Evolutionary conservation across 495 filamentous ascomycete species (phyloP).

Genomic region (Oleoguttula mirabilis): DNA sequence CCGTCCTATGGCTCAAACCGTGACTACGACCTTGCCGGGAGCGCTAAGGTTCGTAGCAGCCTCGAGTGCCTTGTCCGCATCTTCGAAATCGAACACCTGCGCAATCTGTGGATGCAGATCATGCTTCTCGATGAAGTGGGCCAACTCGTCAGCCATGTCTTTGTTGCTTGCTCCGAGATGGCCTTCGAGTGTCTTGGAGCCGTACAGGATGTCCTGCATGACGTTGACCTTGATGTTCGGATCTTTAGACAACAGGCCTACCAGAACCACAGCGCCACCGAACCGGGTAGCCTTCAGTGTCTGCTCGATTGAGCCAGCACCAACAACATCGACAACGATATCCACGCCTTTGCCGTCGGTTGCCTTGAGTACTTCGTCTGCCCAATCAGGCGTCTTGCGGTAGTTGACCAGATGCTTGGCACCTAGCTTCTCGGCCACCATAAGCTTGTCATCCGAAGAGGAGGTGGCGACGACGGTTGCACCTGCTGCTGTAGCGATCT

Average conservation of each 20-base stretch:
- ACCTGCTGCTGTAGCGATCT: slow-evolving; percentile 19
- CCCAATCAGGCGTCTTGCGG: slow-evolving; percentile 31
- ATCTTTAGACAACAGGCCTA: slow-evolving; percentile 11
- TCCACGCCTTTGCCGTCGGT: slow-evolving; percentile 32
- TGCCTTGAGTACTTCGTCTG: slow-evolving; percentile 27
- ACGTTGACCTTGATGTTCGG: slow-evolving; percentile 5
- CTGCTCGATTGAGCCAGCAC: slow-evolving; percentile 34
- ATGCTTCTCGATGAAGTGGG: slow-evolving; percentile 24
- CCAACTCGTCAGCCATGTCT: slow-evolving; percentile 19
- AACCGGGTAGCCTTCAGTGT: slow-evolving; percentile 9
- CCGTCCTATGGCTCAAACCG: no score
- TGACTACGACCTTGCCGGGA: slow-evolving; percentile 28
- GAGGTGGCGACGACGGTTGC: slow-evolving; percentile 36
- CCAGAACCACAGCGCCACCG: slow-evolving; percentile 5
- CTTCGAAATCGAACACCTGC: slow-evolving; percentile 24
- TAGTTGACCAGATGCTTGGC: slow-evolving; percentile 38
- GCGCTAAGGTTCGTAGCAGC: slow-evolving; percentile 35
- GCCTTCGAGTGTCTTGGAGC: slow-evolving; percentile 11
- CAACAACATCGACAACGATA: slow-evolving; percentile 39
- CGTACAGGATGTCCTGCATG: slow-evolving; percentile 11
- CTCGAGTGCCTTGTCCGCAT: slow-evolving; percentile 31
- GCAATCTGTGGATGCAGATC: slow-evolving; percentile 22
- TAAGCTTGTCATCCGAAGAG: slow-evolving; percentile 34
- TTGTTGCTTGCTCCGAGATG: slow-evolving; percentile 11
- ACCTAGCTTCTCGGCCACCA: slow-evolving; percentile 31